Evolutionary conservation across 768 basidiomycete genomes (phyloP).

Genomic region (Termitomyces sp.): DNA sequence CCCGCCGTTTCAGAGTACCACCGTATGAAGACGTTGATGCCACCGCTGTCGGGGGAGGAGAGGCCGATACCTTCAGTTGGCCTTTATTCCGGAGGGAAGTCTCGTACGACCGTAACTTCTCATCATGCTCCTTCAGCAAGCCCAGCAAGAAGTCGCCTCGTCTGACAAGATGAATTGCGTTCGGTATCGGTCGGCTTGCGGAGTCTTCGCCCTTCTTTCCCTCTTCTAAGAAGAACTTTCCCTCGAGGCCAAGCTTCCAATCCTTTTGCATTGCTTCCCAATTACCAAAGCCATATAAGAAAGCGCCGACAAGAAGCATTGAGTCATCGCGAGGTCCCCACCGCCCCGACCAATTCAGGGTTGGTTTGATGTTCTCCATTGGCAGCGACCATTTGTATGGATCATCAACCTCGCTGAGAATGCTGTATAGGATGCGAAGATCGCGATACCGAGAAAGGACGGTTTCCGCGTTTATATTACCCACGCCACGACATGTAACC

Average conservation of each 20-base stretch:
- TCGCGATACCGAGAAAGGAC: conserved; percentile 86
- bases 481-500: conserved; percentile 82
- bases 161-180: conserved; percentile 96
- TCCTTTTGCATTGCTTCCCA: conserved; percentile 97
- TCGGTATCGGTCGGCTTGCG: conserved; percentile 85
- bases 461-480: conserved; percentile 97
- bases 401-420: conserved; percentile 69
- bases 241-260: conserved; percentile 69
- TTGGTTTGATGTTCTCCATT: conserved; percentile 88
- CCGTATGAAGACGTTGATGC: conserved; percentile 62
- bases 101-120: conserved; percentile 87
- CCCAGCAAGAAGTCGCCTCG: conserved; percentile 91
- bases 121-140: conserved; percentile 80
- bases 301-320: conserved; percentile 92
- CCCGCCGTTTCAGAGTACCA: conserved; percentile 64
- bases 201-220: conserved; percentile 91
- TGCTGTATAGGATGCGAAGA: conserved; percentile 80
- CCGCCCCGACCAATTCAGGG: conserved; percentile 93
- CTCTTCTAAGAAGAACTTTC: conserved; percentile 98
- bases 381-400: conserved; percentile 83
- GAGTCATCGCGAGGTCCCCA: conserved; percentile 93
- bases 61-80: conserved; percentile 64
- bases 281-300: conserved; percentile 88
- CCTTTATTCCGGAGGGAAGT: conserved; percentile 68
- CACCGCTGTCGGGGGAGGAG: conserved; percentile 68